Conservation (phyloP, 1,284 basidiomycete species). For the Pseudozyma thailandica region DNA sequence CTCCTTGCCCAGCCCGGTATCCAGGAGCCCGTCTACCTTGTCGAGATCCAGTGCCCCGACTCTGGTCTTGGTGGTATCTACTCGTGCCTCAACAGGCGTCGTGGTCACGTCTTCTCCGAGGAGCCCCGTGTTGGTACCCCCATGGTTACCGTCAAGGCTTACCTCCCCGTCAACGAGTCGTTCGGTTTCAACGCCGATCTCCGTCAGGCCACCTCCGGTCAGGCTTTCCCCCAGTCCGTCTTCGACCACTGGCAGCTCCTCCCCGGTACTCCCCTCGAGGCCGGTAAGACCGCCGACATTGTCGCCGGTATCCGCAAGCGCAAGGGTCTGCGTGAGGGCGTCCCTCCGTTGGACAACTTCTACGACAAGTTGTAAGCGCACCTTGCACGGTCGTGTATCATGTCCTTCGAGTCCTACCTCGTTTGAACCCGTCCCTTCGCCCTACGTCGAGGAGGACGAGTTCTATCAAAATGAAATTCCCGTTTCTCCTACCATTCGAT, state of each 20-base stretch:
- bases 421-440: neutral
- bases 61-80: slow-evolving; percentile 99
- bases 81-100: slow-evolving; percentile 89
- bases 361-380: slow-evolving; percentile 1
- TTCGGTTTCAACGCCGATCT: slow-evolving; percentile 99
- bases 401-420: neutral
- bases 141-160: slow-evolving; percentile 99
- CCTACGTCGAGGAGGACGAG: neutral
- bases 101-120: slow-evolving; percentile 97
- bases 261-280: slow-evolving; percentile 76
- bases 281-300: slow-evolving; percentile 86
- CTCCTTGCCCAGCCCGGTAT: slow-evolving; percentile 89
- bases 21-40: slow-evolving; percentile 96
- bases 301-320: slow-evolving; percentile 84
- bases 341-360: no score
- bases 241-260: slow-evolving; percentile 78
- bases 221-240: slow-evolving; percentile 97
- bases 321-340: slow-evolving; percentile 77
- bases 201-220: slow-evolving; percentile 89
- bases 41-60: slow-evolving; percentile 99
- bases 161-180: slow-evolving; percentile 94
- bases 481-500: neutral
- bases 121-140: slow-evolving; percentile 97
- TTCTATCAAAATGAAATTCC: slow-evolving; percentile 4
- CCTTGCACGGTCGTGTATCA: neutral